phyloP scores from a whole-genome alignment of 345 rosid genomes.

The Hibiscus trionum region DNA sequence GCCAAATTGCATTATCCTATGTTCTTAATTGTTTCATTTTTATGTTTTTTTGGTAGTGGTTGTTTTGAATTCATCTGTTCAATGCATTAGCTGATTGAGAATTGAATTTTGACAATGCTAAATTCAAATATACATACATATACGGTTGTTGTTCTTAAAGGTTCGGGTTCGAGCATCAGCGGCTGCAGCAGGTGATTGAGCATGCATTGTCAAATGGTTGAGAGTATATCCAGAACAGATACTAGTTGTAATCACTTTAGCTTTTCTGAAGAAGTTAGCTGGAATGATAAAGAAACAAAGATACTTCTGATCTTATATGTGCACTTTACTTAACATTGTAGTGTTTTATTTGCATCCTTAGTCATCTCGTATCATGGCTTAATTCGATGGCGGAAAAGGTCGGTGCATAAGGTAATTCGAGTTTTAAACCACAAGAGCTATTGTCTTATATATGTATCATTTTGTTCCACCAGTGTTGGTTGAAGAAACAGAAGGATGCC shows the following conservation, averaged over 20 bases:
- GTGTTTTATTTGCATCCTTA: background rate
- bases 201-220: no score
- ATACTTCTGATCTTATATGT: background rate
- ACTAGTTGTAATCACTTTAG: no score
- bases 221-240: no score
- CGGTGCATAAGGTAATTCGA: background rate
- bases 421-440: background rate
- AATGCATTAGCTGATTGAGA: background rate
- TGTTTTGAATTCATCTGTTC: background rate
- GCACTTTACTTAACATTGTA: background rate
- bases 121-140: background rate
- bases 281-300: background rate
- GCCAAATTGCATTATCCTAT: background rate
- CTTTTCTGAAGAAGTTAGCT: background rate
- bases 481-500: conserved; percentile 85
- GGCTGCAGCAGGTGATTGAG: no score
- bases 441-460: background rate
- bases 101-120: conserved; percentile 8
- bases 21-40: background rate
- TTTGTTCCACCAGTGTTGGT: conserved; percentile 64
- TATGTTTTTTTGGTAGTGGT: background rate
- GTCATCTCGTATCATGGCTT: background rate
- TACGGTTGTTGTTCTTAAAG: no score
- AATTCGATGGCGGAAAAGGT: background rate
- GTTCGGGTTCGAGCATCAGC: no score